Evolutionary conservation across 306 rosid genomes (phyloP), one percentile per base, ranked within the genome.

Genomic region (Glycine latifolia): DNA sequence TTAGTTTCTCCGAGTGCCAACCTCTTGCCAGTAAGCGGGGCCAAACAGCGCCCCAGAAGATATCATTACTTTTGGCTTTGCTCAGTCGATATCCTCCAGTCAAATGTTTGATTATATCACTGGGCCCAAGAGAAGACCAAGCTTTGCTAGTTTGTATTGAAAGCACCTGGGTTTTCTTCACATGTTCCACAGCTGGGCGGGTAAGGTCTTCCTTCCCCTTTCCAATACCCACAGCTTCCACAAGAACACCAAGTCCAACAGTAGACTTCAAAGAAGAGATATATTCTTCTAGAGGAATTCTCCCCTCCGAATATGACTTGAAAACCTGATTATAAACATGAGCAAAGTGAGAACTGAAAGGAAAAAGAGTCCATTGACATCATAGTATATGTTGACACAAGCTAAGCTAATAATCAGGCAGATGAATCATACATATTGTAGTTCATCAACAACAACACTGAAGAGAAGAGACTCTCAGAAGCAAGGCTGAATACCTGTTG

Each of bases 11-110:
- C 6, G 96, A 91, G 83, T 91, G 91, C 95, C 97, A 93, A 65
- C 95, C 97, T 82, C 87, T 93, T 39, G 89, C 95, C 6, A 92
- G 86, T 81, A 91, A 88, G 73, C 95, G 97, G 14, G 97, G 98
- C 98, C 98, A 93, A 77, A 93, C 92, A 76, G 98, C 98, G 75
- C 90, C 93, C 98, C 98, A 91, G 82, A 93, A 93, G 56, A 93
- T 88, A 44, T 91, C 94, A 10, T 75, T 87, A 78, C 92, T 85
- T 72, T 90, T 89, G 60, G 89, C 87, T 83, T 94, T 91, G 89
- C 98, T 91, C 81, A 89, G 73, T 66, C 90, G 91, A 77, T 66
- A 46, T n/a, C 90, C 97, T 83, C 91, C 94, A 0, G 94, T 88
- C 85, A 94, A 83, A 81, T 61, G 65, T 33, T 88, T 87, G 20